Base-by-base conservation (phyloP, 805 yeast genomes). In the Saccharomyces eubayanus region DNA sequence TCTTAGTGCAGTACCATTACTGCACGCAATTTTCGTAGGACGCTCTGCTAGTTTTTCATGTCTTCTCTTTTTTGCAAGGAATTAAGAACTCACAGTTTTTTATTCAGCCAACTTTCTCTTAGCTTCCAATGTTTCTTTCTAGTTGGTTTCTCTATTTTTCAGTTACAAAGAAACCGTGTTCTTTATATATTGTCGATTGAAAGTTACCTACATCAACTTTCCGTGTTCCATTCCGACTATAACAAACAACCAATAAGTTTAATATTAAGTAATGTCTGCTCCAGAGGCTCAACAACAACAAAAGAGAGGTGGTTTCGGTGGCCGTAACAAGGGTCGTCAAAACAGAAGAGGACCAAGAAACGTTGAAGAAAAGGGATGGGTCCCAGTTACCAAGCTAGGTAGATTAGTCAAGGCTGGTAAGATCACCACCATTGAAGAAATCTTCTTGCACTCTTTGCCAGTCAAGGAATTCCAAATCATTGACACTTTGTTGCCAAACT, bases 341-440 rank as follows among this genome's bases (percentile, higher is more conserved):
- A 77, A 76, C 62, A 82, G 83, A 71, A 84, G 89, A 77, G 79
- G 87, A 70, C 85, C 91, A 69, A 80, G 87, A 74, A 83, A 91
- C 77, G 83, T 81, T 66, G 97, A 92, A 81, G 98, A 94, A 84
- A 91, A 92, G 83, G 96, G 95, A 72, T 94, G 99, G 99, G 85
- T 84, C 72, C 99, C 99, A 81, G 98, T 94, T 76, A 94, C 99
- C 94, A 94, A 94, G 86, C 88, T 94, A 76, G 99, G 99, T 81
- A 92, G 99, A 87, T 86, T 94, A 74, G 99, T 94, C 68, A 89
- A 90, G 83, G 96, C 97, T 73, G 96, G 96, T 78, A 92, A 94
- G 87, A 83, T 94, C 80, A 78, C 91, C 75, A 79, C 96, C 73
- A 81, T 94, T 71, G 99, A 94, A 83, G 96, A 94, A 83, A 89